A percentile compares a stretch with the other conserved stretches of the same genome.
Conservation (phyloP, 768 basidiomycete genomes). For the Mycena alexandri region DNA sequence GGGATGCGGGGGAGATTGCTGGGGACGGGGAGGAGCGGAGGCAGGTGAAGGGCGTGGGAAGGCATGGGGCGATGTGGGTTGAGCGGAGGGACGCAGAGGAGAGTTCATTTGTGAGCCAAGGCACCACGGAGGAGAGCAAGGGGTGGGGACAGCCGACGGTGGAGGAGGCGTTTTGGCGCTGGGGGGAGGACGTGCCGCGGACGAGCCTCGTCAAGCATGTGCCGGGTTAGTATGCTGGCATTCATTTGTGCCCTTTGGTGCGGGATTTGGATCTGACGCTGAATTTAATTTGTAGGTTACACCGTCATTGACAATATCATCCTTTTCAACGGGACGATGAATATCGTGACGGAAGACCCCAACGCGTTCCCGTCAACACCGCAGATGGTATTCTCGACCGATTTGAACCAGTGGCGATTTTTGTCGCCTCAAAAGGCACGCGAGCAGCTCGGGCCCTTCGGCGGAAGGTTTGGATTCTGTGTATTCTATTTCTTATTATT, state of each 20-base stretch:
- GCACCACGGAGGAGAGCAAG: conserved; percentile 36
- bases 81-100: conserved; percentile 47
- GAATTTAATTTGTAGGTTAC: conserved; percentile 65
- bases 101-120: no score
- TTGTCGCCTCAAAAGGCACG: conserved; percentile 65
- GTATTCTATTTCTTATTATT: not conserved
- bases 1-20: conserved; percentile 72
- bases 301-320: conserved; percentile 88
- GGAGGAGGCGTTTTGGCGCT: conserved; percentile 66
- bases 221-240: conserved; percentile 61
- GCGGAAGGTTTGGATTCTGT: conserved; percentile 62
- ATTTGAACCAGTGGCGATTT: conserved; percentile 68
- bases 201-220: conserved; percentile 73
- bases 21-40: conserved; percentile 65
- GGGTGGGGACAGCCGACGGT: conserved; percentile 54
- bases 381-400: conserved; percentile 62
- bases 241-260: no score
- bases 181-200: conserved; percentile 68
- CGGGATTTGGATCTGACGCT: not conserved
- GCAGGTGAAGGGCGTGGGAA: conserved; percentile 55
- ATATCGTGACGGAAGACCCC: conserved; percentile 78
- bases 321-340: conserved; percentile 78
- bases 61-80: conserved; percentile 61
- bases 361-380: conserved; percentile 69
- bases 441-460: conserved; percentile 61